phyloP scores from a whole-genome alignment of 83 land plant genomes.

The Thuja plicata region DNA sequence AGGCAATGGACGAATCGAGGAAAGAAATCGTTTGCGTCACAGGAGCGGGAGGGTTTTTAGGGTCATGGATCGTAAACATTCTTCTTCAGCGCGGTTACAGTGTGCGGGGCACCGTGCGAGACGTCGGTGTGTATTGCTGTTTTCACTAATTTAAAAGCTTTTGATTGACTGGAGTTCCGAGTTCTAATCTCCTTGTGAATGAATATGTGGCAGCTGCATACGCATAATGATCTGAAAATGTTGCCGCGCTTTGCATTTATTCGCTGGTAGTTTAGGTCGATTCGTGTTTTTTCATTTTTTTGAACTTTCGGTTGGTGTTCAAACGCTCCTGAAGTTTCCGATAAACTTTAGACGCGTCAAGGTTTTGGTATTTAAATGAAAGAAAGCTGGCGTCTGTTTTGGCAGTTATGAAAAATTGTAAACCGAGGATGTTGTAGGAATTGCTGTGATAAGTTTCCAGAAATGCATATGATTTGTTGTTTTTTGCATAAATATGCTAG shows the following conservation, averaged over 20 bases:
- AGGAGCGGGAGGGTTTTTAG: conserved; percentile 49
- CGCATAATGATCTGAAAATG: neutral
- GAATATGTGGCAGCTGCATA: neutral
- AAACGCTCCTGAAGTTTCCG: neutral
- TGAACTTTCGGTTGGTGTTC: neutral
- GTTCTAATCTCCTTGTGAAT: neutral
- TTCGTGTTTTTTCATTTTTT: no score
- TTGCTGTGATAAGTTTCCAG: neutral
- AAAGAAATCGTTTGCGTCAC: conserved; percentile 37
- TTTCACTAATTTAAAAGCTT: neutral
- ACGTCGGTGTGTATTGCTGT: conserved; percentile 27
- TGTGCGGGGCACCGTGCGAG: conserved; percentile 40
- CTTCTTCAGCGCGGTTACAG: conserved; percentile 38
- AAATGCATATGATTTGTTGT: neutral
- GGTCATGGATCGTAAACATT: conserved; percentile 36
- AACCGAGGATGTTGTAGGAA: neutral
- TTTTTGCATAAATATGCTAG: no score
- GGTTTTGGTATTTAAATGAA: neutral
- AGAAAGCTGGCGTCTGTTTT: neutral
- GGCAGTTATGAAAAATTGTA: neutral
- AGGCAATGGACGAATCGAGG: neutral
- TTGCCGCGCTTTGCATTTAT: neutral
- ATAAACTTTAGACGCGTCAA: neutral
- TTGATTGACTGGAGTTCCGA: neutral
- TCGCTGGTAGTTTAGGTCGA: neutral